A percentile compares a stretch with the other conserved stretches of the same genome.
These are phyloP conservation scores for Candida glaebosa DNA, from an alignment of 805 yeast species.

Conservation along the genomic window DNA sequence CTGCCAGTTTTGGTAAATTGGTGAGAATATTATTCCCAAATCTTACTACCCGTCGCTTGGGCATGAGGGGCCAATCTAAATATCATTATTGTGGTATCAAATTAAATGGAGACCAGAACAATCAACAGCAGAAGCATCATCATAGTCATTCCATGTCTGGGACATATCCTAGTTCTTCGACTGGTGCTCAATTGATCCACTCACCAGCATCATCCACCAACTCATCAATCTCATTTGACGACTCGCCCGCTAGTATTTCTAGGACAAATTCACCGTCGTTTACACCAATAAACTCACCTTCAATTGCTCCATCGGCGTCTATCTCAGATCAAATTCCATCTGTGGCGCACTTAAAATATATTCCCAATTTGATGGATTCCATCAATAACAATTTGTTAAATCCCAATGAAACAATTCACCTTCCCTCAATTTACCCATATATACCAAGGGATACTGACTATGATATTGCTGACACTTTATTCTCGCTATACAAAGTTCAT, in stretches of 20 bases:
- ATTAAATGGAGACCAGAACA: constrained; percentile 33
- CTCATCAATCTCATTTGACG: constrained; percentile 12
- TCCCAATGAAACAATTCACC: constrained; percentile 16
- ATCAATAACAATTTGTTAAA: constrained; percentile 16
- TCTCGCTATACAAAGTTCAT: constrained; percentile 59
- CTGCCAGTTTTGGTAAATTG: constrained; percentile 76
- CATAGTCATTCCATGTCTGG: constrained; percentile 6
- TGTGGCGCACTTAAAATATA: constrained; percentile 21
- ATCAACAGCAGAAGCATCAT: constrained; percentile 14
- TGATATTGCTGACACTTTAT: constrained; percentile 61
- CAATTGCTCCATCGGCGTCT: constrained; percentile 5
- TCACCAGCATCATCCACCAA: constrained; percentile 12
- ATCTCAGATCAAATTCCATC: constrained; percentile 12
- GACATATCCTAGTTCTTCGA: background rate
- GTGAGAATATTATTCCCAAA: constrained; percentile 64
- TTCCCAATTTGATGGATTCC: constrained; percentile 26
- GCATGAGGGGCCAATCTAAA: constrained; percentile 76
- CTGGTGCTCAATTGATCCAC: constrained; percentile 4
- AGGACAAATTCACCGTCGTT: constrained; percentile 11
- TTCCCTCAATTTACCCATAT: constrained; percentile 41
- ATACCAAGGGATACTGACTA: constrained; percentile 45
- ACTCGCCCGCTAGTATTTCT: constrained; percentile 10
- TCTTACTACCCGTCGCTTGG: constrained; percentile 72
- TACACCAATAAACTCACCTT: constrained; percentile 12
- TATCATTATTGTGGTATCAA: constrained; percentile 83